Evolutionary conservation across 2,329 filamentous ascomycete species (phyloP).

Genomic region (Clonostachys rhizophaga): DNA sequence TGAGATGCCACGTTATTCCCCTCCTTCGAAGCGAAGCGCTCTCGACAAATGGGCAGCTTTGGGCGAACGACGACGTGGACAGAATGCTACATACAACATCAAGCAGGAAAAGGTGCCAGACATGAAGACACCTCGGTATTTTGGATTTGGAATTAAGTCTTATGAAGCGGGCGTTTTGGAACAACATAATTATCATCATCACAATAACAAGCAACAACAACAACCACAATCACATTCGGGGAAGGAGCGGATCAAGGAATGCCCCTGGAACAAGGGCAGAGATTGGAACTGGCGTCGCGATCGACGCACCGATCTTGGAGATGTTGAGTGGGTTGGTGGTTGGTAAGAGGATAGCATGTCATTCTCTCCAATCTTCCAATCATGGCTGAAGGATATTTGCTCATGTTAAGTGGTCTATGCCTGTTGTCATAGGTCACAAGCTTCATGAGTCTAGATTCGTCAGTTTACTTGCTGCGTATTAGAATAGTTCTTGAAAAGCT

Average conservation of each 20-base stretch:
- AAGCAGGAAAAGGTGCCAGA: constrained; percentile 46
- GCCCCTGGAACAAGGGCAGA: constrained; percentile 53
- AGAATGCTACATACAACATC: constrained; percentile 37
- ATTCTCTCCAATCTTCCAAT: constrained; percentile 25
- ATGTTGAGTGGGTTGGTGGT: constrained; percentile 93
- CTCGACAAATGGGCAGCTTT: constrained; percentile 88
- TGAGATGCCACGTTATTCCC: constrained; percentile 52
- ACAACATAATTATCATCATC: constrained; percentile 26
- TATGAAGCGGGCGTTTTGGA: constrained; percentile 45
- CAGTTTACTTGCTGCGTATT: constrained; percentile 64
- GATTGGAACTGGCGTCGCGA: constrained; percentile 62
- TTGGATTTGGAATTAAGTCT: constrained; percentile 41
- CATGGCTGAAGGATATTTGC: constrained; percentile 60
- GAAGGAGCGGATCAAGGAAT: constrained; percentile 45
- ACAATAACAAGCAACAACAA: constrained; percentile 18
- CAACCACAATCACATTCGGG: constrained; percentile 25
- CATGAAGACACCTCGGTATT: constrained; percentile 40
- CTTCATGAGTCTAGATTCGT: constrained; percentile 26
- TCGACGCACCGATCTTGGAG: constrained; percentile 62
- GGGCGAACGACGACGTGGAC: constrained; percentile 76
- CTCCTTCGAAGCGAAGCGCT: constrained; percentile 56
- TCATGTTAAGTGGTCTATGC: constrained; percentile 5
- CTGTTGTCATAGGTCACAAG: background rate
- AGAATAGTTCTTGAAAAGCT: constrained; percentile 36
- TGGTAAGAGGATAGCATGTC: constrained; percentile 56